A percentile compares a stretch with the other conserved stretches of the same genome.
Evolutionary conservation across 202 grass and related monocot species (phyloP).

Genomic region (Schoenoplectus tabernaemontani): DNA sequence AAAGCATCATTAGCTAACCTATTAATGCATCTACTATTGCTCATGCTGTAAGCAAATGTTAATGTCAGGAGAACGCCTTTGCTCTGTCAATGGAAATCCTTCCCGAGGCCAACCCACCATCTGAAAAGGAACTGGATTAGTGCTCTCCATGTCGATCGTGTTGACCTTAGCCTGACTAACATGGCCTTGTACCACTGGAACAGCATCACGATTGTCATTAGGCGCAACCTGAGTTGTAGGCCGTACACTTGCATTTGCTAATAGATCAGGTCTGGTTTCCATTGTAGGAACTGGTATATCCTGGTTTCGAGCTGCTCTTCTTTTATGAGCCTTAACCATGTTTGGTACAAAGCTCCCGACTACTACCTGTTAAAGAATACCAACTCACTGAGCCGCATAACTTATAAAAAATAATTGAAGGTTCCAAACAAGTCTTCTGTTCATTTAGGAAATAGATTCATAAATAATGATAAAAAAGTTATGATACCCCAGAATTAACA

Average conservation of each 20-base stretch:
- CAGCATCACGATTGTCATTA: constrained; percentile 23
- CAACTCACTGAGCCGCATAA: background rate
- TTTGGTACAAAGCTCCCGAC: constrained; percentile 92
- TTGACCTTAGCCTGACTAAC: constrained; percentile 6
- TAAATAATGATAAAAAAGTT: no score
- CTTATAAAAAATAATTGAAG: background rate
- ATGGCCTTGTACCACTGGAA: constrained; percentile 9
- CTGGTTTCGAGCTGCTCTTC: constrained; percentile 28
- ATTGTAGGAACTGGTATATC: background rate
- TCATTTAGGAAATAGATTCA: background rate
- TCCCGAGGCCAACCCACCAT: constrained; percentile 50
- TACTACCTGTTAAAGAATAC: constrained; percentile 48
- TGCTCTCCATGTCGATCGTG: constrained; percentile 27
- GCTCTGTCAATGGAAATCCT: constrained; percentile 34
- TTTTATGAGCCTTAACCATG: constrained; percentile 84
- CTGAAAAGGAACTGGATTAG: constrained; percentile 24
- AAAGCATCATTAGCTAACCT: constrained; percentile 10
- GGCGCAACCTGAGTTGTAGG: constrained; percentile 72
- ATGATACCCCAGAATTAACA: no score
- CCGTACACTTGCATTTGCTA: constrained; percentile 38
- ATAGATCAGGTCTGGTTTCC: constrained; percentile 22
- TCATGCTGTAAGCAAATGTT: constrained; percentile 62
- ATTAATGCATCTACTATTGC: constrained; percentile 32
- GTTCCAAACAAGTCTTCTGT: background rate
- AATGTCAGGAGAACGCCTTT: constrained; percentile 62